Conservation (phyloP, 2,329 filamentous ascomycete species). For the Diplodia sapinea region DNA sequence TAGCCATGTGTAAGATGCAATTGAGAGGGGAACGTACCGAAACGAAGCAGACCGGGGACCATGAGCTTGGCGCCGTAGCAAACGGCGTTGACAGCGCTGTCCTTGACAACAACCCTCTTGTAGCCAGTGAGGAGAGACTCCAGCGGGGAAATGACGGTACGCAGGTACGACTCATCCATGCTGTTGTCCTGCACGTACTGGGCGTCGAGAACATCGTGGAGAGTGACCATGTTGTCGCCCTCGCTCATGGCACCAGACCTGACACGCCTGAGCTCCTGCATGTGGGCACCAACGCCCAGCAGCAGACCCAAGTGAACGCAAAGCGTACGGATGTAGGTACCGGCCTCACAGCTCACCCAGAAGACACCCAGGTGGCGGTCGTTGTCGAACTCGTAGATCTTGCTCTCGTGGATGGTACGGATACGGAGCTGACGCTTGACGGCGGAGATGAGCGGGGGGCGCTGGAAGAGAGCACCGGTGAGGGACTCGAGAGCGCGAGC, state of each 20-base stretch:
- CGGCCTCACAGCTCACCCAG: slow-evolving; percentile 98
- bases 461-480: slow-evolving; percentile 95
- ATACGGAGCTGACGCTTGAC: slow-evolving; percentile 99
- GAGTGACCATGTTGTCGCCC: slow-evolving; percentile 83
- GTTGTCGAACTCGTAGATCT: slow-evolving; percentile 95
- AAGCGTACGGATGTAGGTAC: slow-evolving; percentile 97
- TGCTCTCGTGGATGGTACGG: slow-evolving; percentile 96
- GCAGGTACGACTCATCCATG: slow-evolving; percentile 89
- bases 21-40: slow-evolving; percentile 64
- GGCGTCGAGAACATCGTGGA: slow-evolving; percentile 94
- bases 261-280: slow-evolving; percentile 96
- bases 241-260: slow-evolving; percentile 95
- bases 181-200: slow-evolving; percentile 97
- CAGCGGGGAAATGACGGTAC: slow-evolving; percentile 87
- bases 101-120: slow-evolving; percentile 98
- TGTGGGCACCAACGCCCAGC: slow-evolving; percentile 87
- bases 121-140: slow-evolving; percentile 91
- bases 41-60: slow-evolving; percentile 93
- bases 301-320: slow-evolving; percentile 88
- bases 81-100: slow-evolving; percentile 93
- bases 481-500: slow-evolving; percentile 92
- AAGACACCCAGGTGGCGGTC: slow-evolving; percentile 96
- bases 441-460: slow-evolving; percentile 94
- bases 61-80: slow-evolving; percentile 99
- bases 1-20: not conserved